phyloP scores from a whole-genome alignment of 1,139 yeast genomes.

The Diutina siamensis region DNA sequence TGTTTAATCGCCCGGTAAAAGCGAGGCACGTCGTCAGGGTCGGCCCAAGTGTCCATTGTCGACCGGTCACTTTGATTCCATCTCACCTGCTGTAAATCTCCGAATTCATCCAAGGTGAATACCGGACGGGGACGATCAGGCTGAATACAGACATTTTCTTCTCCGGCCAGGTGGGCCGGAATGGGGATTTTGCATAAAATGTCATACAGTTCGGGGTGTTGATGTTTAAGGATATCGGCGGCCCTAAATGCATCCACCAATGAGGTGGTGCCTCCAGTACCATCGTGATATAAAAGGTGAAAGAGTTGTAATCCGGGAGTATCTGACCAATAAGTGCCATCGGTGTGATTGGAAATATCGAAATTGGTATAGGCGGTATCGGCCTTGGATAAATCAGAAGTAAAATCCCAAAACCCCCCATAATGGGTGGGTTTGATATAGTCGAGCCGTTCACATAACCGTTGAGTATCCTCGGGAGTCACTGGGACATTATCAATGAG shows the following conservation, averaged over 20 bases:
- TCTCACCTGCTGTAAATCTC: slow-evolving; percentile 51
- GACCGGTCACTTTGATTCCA: slow-evolving; percentile 74
- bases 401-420: slow-evolving; percentile 77
- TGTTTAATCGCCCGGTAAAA: slow-evolving; percentile 50
- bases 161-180: slow-evolving; percentile 76
- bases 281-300: slow-evolving; percentile 56
- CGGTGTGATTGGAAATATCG: slow-evolving; percentile 59
- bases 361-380: slow-evolving; percentile 71
- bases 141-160: slow-evolving; percentile 52
- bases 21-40: slow-evolving; percentile 41
- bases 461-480: slow-evolving; percentile 49
- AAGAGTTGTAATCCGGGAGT: slow-evolving; percentile 68
- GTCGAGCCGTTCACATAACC: slow-evolving; percentile 46
- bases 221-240: slow-evolving; percentile 37
- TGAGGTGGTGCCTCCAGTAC: slow-evolving; percentile 65
- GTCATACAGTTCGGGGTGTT: slow-evolving; percentile 45
- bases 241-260: slow-evolving; percentile 61
- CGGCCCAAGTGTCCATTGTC: slow-evolving; percentile 46
- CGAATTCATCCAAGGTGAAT: slow-evolving; percentile 43
- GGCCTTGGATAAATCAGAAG: slow-evolving; percentile 57
- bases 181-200: slow-evolving; percentile 40
- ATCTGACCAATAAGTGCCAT: slow-evolving; percentile 72
- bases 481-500: slow-evolving; percentile 55
- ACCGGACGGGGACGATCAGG: slow-evolving; percentile 53
- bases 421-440: slow-evolving; percentile 66